phyloP scores from a whole-genome alignment of 202 grass and related monocot species.

The Digitaria exilis region DNA sequence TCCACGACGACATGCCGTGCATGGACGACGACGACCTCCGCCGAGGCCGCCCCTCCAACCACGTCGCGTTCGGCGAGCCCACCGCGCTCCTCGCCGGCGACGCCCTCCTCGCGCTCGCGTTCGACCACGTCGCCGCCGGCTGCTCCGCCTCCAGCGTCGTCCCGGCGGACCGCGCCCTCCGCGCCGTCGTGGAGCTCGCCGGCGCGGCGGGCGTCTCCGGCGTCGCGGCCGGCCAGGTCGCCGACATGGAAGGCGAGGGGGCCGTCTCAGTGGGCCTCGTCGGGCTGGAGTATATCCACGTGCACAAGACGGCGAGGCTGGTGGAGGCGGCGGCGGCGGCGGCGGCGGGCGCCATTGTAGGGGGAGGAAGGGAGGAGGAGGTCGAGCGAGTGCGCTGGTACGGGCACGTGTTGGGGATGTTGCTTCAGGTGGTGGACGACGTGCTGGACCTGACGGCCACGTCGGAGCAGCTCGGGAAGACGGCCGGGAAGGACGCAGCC shows the following conservation, averaged over 20 bases:
- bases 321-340: conserved; percentile 45
- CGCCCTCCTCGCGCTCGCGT: conserved; percentile 52
- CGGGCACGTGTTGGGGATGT: conserved; percentile 39
- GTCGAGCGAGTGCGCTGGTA: conserved; percentile 44
- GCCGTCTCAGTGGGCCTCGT: conserved; percentile 4
- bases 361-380: background rate
- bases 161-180: conserved; percentile 38
- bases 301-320: conserved; percentile 55
- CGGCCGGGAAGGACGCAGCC: conserved; percentile 46
- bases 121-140: conserved; percentile 42
- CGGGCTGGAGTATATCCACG: conserved; percentile 56
- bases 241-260: conserved; percentile 42
- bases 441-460: conserved; percentile 56
- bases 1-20: conserved; percentile 72
- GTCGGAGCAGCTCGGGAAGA: conserved; percentile 58
- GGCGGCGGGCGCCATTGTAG: conserved; percentile 45
- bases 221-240: conserved; percentile 42
- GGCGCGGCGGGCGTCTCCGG: conserved; percentile 21
- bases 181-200: conserved; percentile 47
- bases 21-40: conserved; percentile 69
- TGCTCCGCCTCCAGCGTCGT: conserved; percentile 25
- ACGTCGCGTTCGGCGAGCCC: conserved; percentile 50
- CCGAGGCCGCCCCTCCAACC: conserved; percentile 42
- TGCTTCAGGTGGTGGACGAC: conserved; percentile 63
- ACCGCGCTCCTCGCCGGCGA: conserved; percentile 47